phyloP scores from a whole-genome alignment of 371 early-diverging fungal species.

The Mucor circinelloides region DNA sequence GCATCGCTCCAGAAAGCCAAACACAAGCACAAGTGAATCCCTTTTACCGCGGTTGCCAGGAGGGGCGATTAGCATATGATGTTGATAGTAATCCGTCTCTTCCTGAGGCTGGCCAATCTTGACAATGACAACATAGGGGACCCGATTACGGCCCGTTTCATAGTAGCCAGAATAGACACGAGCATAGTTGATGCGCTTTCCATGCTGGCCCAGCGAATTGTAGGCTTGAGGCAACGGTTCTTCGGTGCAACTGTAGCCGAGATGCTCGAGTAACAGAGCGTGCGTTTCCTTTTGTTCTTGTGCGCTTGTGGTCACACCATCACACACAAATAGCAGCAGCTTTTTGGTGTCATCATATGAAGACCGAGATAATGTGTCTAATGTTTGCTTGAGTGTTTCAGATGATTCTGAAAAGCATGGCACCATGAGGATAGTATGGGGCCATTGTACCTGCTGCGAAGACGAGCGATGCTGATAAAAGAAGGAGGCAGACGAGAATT shows the following conservation, averaged over 20 bases:
- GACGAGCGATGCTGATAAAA: constrained; percentile 6
- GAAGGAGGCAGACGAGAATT: background rate
- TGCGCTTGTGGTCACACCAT: constrained; percentile 36
- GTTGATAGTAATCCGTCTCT: background rate
- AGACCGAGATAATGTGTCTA: constrained; percentile 49
- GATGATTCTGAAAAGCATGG: constrained; percentile 49
- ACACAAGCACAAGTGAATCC: constrained; percentile 42
- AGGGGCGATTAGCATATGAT: constrained; percentile 10
- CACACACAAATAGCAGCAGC: constrained; percentile 56
- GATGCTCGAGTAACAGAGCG: constrained; percentile 35
- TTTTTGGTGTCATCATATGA: constrained; percentile 51
- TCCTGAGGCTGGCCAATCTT: constrained; percentile 42
- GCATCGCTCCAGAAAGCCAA: constrained; percentile 52
- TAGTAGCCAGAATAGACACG: constrained; percentile 51
- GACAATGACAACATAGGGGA: constrained; percentile 50
- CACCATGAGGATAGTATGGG: constrained; percentile 43
- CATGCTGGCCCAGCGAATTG: constrained; percentile 37
- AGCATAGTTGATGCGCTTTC: constrained; percentile 38
- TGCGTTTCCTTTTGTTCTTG: constrained; percentile 36
- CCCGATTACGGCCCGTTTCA: constrained; percentile 49
- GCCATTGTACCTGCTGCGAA: constrained; percentile 16
- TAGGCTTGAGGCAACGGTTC: constrained; percentile 43
- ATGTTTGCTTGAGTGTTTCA: constrained; percentile 45
- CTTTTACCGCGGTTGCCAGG: constrained; percentile 53
- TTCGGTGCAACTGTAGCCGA: constrained; percentile 43